phyloP scores from a whole-genome alignment of 192 early-diverging fungal species.

The Mortierella alpina region DNA sequence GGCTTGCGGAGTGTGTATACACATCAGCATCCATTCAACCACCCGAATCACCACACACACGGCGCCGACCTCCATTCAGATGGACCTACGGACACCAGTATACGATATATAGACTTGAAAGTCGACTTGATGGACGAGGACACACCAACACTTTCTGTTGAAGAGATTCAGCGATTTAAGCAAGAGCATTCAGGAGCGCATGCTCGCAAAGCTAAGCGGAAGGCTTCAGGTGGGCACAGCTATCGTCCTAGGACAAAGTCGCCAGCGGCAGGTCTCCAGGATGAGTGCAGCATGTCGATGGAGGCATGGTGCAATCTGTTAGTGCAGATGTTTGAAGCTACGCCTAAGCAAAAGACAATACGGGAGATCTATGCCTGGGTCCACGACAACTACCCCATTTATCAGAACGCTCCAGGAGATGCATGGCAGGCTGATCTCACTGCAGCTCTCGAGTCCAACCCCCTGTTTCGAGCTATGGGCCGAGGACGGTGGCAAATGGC shows the following conservation, averaged over 20 bases:
- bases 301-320: conserved; percentile 56
- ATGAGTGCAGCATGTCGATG: conserved; percentile 54
- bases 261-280: conserved; percentile 32
- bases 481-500: conserved; percentile 57
- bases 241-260: conserved; percentile 42
- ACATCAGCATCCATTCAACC: conserved; percentile 3
- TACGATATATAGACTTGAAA: conserved; percentile 42
- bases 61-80: conserved; percentile 12
- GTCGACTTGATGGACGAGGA: conserved; percentile 33
- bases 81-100: conserved; percentile 26
- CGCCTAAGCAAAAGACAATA: conserved; percentile 59
- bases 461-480: conserved; percentile 54
- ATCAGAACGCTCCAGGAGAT: conserved; percentile 51
- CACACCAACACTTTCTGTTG: conserved; percentile 40
- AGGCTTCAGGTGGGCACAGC: conserved; percentile 30
- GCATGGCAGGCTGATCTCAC: conserved; percentile 53
- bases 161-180: conserved; percentile 48
- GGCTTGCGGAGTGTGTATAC: not conserved
- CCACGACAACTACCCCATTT: conserved; percentile 56
- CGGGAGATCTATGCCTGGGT: conserved; percentile 55
- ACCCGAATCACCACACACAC: conserved; percentile 2
- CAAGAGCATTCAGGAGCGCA: conserved; percentile 37
- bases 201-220: conserved; percentile 36
- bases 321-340: conserved; percentile 55
- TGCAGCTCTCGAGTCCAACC: conserved; percentile 53